Evolutionary conservation across 257 asterid genomes (phyloP), one percentile per base, ranked within the genome.

Genomic region (Lantana camara): DNA sequence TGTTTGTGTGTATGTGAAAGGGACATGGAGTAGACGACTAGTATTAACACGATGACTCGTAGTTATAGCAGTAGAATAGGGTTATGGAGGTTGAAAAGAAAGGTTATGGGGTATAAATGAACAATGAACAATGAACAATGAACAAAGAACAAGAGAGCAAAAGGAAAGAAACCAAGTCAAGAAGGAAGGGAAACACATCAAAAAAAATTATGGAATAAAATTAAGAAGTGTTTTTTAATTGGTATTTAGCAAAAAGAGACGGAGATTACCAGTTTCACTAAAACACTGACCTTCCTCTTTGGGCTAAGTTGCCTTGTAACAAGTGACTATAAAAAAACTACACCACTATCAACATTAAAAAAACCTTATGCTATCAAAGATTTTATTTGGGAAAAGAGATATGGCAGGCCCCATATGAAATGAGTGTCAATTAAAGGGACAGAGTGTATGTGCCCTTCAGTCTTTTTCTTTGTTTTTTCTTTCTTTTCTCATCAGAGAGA

Each of bases 401-500:
- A 75, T 50, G 69, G 60, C 52, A 64, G 58, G 44, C 63, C 72
- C 61, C 47, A 17, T 35, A 10, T 29, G 23, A 78, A 66, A 74
- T 69, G 81, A 78, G 89, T 80, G 89, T 87, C 81, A 32, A 66
- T 52, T 82, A 85, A 75, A 75, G 82, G 75, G 83, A 82, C 87
- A 75, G 79, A 62, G 76, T 68, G 83, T 73, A 54, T 47, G 77
- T 74, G 51, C 57, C 77, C 79, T 73, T 60, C 63, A 21, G 3
- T 56, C 29, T 37, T 20, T 16, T 34, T 45, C 32, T 52, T 4
- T 27, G 3, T 6, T 17, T 32, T 56, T 73, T 51, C 67, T 10
- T 54, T 35, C 40, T 7, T 4, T 9, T 35, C 7, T 35, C 1
- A 35, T 35, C 1, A 35, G 40, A 35, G 40, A 35, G 40, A 35